Evolutionary conservation across 805 yeast genomes (phyloP).

Genomic region (Candida vaughaniae): DNA sequence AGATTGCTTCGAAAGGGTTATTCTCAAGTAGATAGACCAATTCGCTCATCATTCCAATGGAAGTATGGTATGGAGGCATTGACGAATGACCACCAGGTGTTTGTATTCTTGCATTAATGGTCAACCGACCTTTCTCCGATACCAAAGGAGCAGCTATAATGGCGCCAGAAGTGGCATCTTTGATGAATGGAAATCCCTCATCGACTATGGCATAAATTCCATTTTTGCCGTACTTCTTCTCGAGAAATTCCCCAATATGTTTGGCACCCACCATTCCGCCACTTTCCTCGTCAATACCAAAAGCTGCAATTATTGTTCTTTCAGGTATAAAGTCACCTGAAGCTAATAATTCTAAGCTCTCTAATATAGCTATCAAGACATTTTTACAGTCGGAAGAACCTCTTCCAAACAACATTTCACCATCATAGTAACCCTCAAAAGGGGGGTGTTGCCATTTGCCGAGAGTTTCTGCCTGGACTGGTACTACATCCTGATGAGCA

Average conservation of each 20-base stretch:
- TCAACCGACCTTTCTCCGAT: constrained; percentile 50
- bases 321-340: constrained; percentile 53
- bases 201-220: constrained; percentile 66
- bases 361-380: constrained; percentile 61
- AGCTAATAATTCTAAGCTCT: constrained; percentile 59
- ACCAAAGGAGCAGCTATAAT: constrained; percentile 49
- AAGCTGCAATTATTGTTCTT: constrained; percentile 61
- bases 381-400: constrained; percentile 79
- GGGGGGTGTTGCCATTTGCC: constrained; percentile 68
- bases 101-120: constrained; percentile 44
- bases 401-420: constrained; percentile 67
- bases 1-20: constrained; percentile 48
- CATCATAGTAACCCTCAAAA: constrained; percentile 59
- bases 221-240: constrained; percentile 57
- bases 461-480: constrained; percentile 59
- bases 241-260: constrained; percentile 45
- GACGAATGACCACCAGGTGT: constrained; percentile 83
- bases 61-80: constrained; percentile 77
- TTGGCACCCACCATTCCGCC: constrained; percentile 64
- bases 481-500: constrained; percentile 84
- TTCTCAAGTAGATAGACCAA: constrained; percentile 56
- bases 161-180: constrained; percentile 44
- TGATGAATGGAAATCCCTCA: constrained; percentile 51
- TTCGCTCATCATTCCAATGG: constrained; percentile 71
- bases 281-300: constrained; percentile 81